Base-by-base conservation (phyloP, 2,329 filamentous ascomycete genomes). In the Colletotrichum sp. region DNA sequence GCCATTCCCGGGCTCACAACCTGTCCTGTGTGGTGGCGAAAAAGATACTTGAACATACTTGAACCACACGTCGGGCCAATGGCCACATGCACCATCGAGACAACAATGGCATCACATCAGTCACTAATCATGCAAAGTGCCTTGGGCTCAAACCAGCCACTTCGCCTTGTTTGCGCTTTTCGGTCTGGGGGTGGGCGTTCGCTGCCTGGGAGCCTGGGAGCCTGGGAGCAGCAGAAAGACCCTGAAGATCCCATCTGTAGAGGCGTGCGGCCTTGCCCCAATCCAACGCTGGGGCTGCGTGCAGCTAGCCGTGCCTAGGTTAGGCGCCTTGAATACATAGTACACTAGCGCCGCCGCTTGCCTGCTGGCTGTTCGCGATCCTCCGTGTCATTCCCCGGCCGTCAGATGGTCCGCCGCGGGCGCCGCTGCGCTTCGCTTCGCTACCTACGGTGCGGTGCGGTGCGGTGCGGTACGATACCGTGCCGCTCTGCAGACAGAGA, bases 321-420 rank as follows among this genome's bases (percentile, higher is more conserved):
- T 52, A 52, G 44, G n/a, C 8, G 16, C 44, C 44, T 52, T 21
- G 12, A n/a, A 52, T 21, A 21, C 32, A 34, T 34, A 15, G 32
- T 34, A 34, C n/a, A 13, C 64, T 76, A 76, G 73, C 70, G 73
- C 73, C 24, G 8, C 64, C 44, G 57, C 70, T 65, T 30, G 57
- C 70, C 52, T 30, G 70, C 59, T 68, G 69, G 70, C 73, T 73
- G 64, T 57, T 57, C 62, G 52, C 64, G 44, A 39, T 49, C 64
- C 64, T 68, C 70, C 64, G 70, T 69, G 64, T 10, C 70, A 76
- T 76, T 73, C 64, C 70, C 73, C 73, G 73, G 73, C 73, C 73
- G 73, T 55, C 70, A 76, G 39, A 73, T 73, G 32, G 44, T 26
- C 57, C 70, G 73, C 57, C 70, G 44, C 57, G 44, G 71, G 73